These are phyloP conservation scores for Podila clonocystis DNA, from an alignment of 192 early-diverging fungal species.

Conservation along the genomic window DNA sequence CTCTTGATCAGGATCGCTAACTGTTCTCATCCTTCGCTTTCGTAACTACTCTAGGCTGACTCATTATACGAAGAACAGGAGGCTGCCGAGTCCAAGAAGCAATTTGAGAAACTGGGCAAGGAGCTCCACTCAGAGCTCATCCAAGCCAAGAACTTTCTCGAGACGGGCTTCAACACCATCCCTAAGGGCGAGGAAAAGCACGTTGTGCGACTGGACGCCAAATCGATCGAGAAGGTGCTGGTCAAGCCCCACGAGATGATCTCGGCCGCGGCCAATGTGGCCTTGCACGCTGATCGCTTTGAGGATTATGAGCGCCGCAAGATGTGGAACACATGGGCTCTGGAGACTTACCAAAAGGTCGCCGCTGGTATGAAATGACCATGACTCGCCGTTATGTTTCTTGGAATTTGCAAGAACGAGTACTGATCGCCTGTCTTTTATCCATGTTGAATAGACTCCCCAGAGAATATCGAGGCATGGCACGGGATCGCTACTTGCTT, in stretches of 20 bases:
- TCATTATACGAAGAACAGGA: constrained; percentile 46
- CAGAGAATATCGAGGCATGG: constrained; percentile 43
- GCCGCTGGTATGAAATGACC: constrained; percentile 14
- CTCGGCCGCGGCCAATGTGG: constrained; percentile 41
- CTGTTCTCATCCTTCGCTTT: background rate
- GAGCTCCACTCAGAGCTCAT: constrained; percentile 31
- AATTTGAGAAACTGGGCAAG: constrained; percentile 28
- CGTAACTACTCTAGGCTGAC: constrained; percentile 10
- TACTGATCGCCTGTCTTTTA: too few species aligned
- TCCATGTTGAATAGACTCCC: constrained; percentile 21
- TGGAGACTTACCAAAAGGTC: constrained; percentile 35
- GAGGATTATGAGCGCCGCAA: constrained; percentile 46
- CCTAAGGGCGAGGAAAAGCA: constrained; percentile 44
- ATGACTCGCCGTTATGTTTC: background rate
- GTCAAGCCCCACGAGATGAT: constrained; percentile 40
- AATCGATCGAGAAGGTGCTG: constrained; percentile 40
- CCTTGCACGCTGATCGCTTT: constrained; percentile 41
- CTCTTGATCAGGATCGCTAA: too few species aligned
- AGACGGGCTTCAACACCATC: constrained; percentile 25
- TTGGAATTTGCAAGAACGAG: too few species aligned
- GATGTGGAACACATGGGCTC: constrained; percentile 42
- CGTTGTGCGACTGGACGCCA: constrained; percentile 32
- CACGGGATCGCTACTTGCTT: constrained; percentile 45
- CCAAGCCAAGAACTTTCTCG: constrained; percentile 31
- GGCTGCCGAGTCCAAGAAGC: constrained; percentile 36